Evolutionary conservation across 2,329 filamentous ascomycete species (phyloP).

Genomic region (Colletotrichum lupini): DNA sequence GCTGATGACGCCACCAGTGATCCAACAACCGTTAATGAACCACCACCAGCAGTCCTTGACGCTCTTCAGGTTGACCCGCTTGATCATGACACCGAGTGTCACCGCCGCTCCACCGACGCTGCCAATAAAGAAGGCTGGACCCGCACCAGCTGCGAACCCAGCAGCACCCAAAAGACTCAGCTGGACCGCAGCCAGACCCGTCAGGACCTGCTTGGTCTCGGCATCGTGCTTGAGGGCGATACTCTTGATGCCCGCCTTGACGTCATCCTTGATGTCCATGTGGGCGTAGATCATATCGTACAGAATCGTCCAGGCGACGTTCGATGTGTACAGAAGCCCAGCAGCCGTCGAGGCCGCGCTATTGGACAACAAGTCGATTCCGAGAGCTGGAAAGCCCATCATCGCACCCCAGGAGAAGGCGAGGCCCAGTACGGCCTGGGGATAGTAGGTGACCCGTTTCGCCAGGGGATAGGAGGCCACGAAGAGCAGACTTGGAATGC

Average conservation of each 20-base stretch:
- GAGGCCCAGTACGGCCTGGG: conserved; percentile 83
- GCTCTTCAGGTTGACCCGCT: conserved; percentile 71
- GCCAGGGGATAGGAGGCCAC: conserved; percentile 84
- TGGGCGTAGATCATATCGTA: conserved; percentile 96
- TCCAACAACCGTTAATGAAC: conserved; percentile 78
- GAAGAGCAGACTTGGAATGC: conserved; percentile 77
- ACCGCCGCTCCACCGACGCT: conserved; percentile 73
- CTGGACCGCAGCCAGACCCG: conserved; percentile 76
- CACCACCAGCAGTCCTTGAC: conserved; percentile 81
- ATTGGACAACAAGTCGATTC: conserved; percentile 77
- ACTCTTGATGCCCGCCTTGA: conserved; percentile 87
- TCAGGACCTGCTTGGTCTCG: conserved; percentile 81
- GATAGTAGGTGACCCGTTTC: conserved; percentile 89
- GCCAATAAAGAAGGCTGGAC: conserved; percentile 74
- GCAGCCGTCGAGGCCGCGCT: conserved; percentile 72
- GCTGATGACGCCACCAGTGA: conserved; percentile 73
- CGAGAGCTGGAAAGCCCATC: conserved; percentile 87
- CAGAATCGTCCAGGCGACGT: conserved; percentile 86
- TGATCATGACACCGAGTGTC: conserved; percentile 75
- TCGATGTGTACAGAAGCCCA: conserved; percentile 78
- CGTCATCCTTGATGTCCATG: conserved; percentile 90
- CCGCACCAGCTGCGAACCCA: conserved; percentile 74
- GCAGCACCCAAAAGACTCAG: conserved; percentile 76
- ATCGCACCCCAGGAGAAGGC: conserved; percentile 92
- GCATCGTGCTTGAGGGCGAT: conserved; percentile 84